Evolutionary conservation across 1,139 yeast species (phyloP), one percentile per base, ranked within the genome.

Genomic region (Wickerhamomyces sp.): DNA sequence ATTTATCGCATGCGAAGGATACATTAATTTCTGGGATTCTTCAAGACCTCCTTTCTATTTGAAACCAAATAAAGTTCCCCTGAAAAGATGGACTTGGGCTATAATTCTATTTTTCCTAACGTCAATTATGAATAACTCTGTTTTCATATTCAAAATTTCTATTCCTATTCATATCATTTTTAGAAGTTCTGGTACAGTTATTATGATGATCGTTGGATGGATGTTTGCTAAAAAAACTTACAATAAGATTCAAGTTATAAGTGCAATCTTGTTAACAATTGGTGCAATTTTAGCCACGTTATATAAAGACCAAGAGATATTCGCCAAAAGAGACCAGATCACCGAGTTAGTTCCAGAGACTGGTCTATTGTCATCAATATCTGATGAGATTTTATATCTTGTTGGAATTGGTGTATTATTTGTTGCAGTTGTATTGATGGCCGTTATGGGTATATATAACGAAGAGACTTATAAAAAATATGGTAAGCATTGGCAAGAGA

Each of bases 121-220:
- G 5, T 74, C 83, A 2, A 62, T 74, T 10, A 60, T 80, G 36
- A 81, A 79, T 54, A 84, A 84, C 54, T 59, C 64, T 42, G 87
- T 76, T 1, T 77, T 80, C 63, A 69, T 64, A 26, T 80, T 65
- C 55, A 68, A 77, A 32, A 67, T 84, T 20, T 73, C 84, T 3
- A 73, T 84, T 24, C 89, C 90, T 0, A 63, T 81, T 26, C 88
- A 82, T 52, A 81, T 82, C 26, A 74, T 82, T 7, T 70, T 82
- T 49, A 60, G 90, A 42, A 80, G 88, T 8, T 74, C 82, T 6
- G 80, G 86, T 1, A 74, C 86, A 0, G 76, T 78, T 8, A 62
- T 78, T 16, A 78, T 86, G 0, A 73, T 84, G 80, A 30, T 72
- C 0, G 63, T 80, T 12, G 88, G 90, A 3, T 68, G 62, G 45